A percentile compares a stretch with the other conserved stretches of the same genome.
These are phyloP conservation scores for Xylaria sp. DNA, from an alignment of 2,329 filamentous ascomycete species.

Conservation along the genomic window DNA sequence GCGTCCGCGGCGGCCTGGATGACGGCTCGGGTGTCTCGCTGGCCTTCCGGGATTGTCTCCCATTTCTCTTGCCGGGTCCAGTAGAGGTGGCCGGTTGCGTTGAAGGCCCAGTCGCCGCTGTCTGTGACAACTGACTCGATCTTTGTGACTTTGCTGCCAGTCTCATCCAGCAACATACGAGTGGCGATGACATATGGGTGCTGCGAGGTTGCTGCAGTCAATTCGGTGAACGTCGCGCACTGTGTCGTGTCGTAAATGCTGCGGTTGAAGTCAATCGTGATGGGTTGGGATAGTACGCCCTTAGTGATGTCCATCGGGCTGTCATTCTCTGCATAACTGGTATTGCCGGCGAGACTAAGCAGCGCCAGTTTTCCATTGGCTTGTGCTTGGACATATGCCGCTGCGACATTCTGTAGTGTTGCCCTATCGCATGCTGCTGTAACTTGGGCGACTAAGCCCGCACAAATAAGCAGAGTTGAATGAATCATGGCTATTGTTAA, in stretches of 20 bases:
- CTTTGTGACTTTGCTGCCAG: slow-evolving; percentile 33
- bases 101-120: slow-evolving; percentile 43
- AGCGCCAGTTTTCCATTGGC: slow-evolving; percentile 29
- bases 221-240: slow-evolving; percentile 51
- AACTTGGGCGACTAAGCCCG: slow-evolving; percentile 28
- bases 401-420: slow-evolving; percentile 32
- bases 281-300: slow-evolving; percentile 39
- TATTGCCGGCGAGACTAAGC: slow-evolving; percentile 26
- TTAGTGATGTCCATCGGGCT: slow-evolving; percentile 29
- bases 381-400: slow-evolving; percentile 36
- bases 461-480: slow-evolving; percentile 21
- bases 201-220: slow-evolving; percentile 42
- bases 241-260: slow-evolving; percentile 43
- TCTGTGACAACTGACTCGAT: slow-evolving; percentile 42
- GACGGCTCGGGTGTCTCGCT: slow-evolving; percentile 37
- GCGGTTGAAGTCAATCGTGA: slow-evolving; percentile 45
- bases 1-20: slow-evolving; percentile 42
- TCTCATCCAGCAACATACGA: slow-evolving; percentile 36
- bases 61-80: slow-evolving; percentile 41
- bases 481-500: slow-evolving; percentile 26
- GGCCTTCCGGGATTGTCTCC: slow-evolving; percentile 39
- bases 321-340: slow-evolving; percentile 45
- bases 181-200: slow-evolving; percentile 44
- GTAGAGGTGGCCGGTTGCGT: slow-evolving; percentile 38
- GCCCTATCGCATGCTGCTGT: slow-evolving; percentile 34